Evolutionary conservation across 306 rosid species (phyloP).

Genomic region (barrel medic (Medicago truncatula)): MtrunA17r5.0-ANR NC_053042.1:26628501-26629000

Average conservation of each 20-base stretch:
- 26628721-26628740: not conserved
- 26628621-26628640: constrained; percentile 21
- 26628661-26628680: not conserved
- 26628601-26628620: not conserved
- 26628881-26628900: not conserved
- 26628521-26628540: not conserved
- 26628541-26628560: constrained; percentile 4
- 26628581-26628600: not conserved
- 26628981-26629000: not conserved
- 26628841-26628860: not conserved
- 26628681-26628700: not conserved
- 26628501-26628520: not conserved
- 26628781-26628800: not conserved
- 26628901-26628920: not conserved
- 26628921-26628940: not conserved
- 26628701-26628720: not conserved
- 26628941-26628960: not conserved
- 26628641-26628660: not conserved
- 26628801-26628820: not conserved
- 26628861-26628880: not conserved
- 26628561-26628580: not conserved
- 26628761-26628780: not conserved
- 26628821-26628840: not conserved
- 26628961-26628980: not conserved
- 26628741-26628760: not conserved